Evolutionary conservation across 2,329 filamentous ascomycete species (phyloP), one percentile per base, ranked within the genome.

Genomic region (Paracoccidioides lutzii): DNA sequence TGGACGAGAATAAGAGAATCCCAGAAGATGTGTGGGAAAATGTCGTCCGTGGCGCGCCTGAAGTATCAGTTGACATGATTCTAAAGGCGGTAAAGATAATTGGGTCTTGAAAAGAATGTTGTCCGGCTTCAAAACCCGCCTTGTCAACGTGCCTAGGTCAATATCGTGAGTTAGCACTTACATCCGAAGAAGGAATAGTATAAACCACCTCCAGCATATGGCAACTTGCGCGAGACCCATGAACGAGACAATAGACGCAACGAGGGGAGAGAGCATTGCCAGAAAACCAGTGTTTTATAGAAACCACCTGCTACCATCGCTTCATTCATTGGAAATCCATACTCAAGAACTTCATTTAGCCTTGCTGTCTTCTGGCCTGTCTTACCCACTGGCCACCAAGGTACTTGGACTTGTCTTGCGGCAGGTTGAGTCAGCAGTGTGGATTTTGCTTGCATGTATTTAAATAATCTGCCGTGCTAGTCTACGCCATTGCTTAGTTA

Each of bases 21-120:
- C 62, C 72, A 0, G 80, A 84, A 1, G 74, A 79, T 1, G 74
- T 85, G 0, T 95, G 90, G 90, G 80, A 76, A 52, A 78, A 81
- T 37, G 75, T 83, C 9, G 81, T 90, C 9, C 79, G 79, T 8
- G 85, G 85, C 7, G 79, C 79, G 52, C 80, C 80, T 4, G 79
- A 79, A 1, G 73, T 79, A 63, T 81, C 80, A 6, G 74, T 85
- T 1, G 79, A 83, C 30, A 83, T 87, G 60, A 85, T 88, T 28
- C 69, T 91, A 56, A 66, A 68, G 45, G 68, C 69, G 3, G 69
- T 66, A 22, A 69, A 67, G 38, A 56, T 68, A 22, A 51, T 66
- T 40, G 55, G 62, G 53, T 40, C 59, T 44, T 65, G 60, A 55
- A 42, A 15, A 9, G 4, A 35, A 22, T 22, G 14, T 6, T 35